Evolutionary conservation across 441 rosid genomes (phyloP), one percentile per base, ranked within the genome.

Genomic region (Euphorbia corollata): DNA sequence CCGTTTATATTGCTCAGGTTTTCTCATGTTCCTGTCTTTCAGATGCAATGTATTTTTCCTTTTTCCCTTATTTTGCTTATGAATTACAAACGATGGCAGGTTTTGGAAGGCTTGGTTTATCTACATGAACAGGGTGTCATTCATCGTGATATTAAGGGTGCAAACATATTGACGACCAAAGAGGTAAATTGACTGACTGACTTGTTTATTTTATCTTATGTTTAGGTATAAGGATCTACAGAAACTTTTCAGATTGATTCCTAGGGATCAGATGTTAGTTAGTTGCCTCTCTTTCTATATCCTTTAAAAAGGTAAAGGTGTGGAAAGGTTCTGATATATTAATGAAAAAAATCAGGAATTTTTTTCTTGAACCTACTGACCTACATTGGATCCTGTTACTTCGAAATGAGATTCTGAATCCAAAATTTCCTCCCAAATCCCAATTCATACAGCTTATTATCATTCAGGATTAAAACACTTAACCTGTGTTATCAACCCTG

Each of bases 71-170:
- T 69, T 47, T 18, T 75, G 64, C 75, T 74, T 69, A 68, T 80
- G 53, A 68, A 41, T 27, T 59, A 61, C 72, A 74, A 32, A 50
- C 64, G 55, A 45, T 27, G 63, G 23, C 70, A 95, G 99, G 99
- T 95, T 68, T 79, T 95, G 86, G 99, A 95, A 83, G 99, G 99
- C 69, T 75, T 95, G 78, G 99, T 88, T 68, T 95, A 92, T 85
- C 85, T 95, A 48, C 99, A 95, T 41, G 99, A 95, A 75, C 99
- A 95, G 70, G 98, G 99, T 63, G 98, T 95, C 70, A 95, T 95
- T 66, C 99, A 95, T 82, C 90, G 99, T 58, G 99, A 95, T 86
- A 95, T 95, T 75, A 95, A 95, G 79, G 99, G 99, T 60, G 99
- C 99, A 72, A 95, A 92, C 78, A 95, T 95, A 71, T 81, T 95